Evolutionary conservation across 1,139 yeast species (phyloP), one percentile per base, ranked within the genome.

Genomic region (Diutina pseudorugosa): DNA sequence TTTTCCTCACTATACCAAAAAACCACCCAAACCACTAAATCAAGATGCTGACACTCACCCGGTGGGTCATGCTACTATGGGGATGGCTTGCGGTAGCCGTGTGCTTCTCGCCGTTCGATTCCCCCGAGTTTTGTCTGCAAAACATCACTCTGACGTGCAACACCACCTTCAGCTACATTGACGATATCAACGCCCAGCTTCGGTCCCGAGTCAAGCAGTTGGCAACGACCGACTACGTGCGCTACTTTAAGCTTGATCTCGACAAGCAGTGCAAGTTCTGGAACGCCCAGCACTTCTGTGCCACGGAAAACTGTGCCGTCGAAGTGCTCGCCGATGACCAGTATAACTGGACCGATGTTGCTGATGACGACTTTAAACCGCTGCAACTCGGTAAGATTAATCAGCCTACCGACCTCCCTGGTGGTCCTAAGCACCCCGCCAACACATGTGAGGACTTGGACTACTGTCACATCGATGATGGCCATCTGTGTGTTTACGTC

Each of bases 301-400:
- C 95, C 59, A 90, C 94, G 62, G 79, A 90, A 58, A 88, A 91
- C 52, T 94, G 99, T 69, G 96, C 97, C 2, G 95, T 94, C 36
- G 97, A 93, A 65, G 78, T 86, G 23, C 65, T 73, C 56, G 65
- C 70, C 3, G 62, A 69, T 4, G 68, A 65, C 16, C 71, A 71
- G 56, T 70, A 78, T 55, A 79, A 79, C 61, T 84, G 89, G 85
- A 74, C 77, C 52, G 80, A 79, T 41, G 75, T 88, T 20, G 61
- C 65, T 51, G 49, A 45, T 16, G 87, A 89, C 36, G 87, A 85
- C 55, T 80, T 89, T 77, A 80, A 84, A 57, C 89, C 95, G 1
- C 83, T 83, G 53, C 79, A 78, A 51, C 72, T 91, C 54, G 96
- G 96, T 5, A 63, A 67, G 53, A 68, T 71, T 52, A 61, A 64